Evolutionary conservation across 352 stramenopile species (phyloP).

Genomic region (Aphanomyces cochlioides): DNA sequence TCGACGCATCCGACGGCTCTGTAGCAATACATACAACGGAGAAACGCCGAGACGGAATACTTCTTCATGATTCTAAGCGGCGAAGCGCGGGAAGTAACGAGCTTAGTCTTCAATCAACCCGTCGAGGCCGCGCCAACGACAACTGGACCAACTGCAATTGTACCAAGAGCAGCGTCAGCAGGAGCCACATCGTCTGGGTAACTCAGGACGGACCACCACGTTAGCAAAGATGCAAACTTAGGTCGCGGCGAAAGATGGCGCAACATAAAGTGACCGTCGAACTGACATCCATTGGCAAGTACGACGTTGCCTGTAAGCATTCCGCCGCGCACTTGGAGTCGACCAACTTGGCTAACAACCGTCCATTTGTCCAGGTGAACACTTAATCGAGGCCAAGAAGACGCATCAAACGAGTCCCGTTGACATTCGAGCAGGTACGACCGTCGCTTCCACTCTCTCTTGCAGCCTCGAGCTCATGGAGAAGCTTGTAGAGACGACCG

Average conservation of each 20-base stretch:
- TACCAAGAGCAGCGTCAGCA: too few species aligned
- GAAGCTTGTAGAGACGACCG: constrained; percentile 38
- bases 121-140: constrained; percentile 39
- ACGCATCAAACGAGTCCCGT: constrained; percentile 62
- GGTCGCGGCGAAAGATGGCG: constrained; percentile 17
- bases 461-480: not conserved
- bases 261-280: constrained; percentile 56
- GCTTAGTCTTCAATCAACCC: constrained; percentile 57
- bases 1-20: not conserved
- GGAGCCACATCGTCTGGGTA: constrained; percentile 31
- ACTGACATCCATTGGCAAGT: constrained; percentile 74
- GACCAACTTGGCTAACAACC: not conserved
- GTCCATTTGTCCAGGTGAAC: constrained; percentile 43
- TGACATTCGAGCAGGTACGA: constrained; percentile 57
- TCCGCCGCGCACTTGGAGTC: not conserved
- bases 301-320: constrained; percentile 52
- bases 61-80: constrained; percentile 75
- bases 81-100: constrained; percentile 65
- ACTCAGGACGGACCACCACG: not conserved
- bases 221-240: not conserved
- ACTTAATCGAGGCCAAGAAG: constrained; percentile 58
- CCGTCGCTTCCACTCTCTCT: not conserved
- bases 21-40: constrained; percentile 77
- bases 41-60: constrained; percentile 66
- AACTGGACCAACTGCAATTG: too few species aligned